These are phyloP conservation scores for Cylindrodendrum hubeiense DNA, from an alignment of 2,329 filamentous ascomycete genomes.

Conservation along the genomic window DNA sequence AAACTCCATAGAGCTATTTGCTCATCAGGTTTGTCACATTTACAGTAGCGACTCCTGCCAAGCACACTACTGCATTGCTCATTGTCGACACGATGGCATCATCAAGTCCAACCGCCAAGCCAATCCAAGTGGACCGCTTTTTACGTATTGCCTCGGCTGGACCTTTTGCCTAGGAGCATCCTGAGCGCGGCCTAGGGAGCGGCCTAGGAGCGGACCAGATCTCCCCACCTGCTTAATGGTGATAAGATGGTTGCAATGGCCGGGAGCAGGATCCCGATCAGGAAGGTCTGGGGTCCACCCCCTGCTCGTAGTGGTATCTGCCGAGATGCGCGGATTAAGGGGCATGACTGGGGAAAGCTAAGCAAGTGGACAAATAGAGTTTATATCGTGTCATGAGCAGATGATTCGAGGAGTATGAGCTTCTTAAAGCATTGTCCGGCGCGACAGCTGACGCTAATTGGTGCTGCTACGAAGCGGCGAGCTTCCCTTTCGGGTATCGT, in stretches of 20 bases:
- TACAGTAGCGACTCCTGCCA: background rate
- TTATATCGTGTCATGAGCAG: background rate
- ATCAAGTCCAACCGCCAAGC: background rate
- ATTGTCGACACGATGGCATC: background rate
- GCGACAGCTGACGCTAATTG: background rate
- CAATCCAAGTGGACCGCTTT: background rate
- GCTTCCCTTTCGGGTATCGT: background rate
- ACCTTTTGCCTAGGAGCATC: background rate
- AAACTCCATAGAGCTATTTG: background rate
- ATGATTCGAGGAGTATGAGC: background rate
- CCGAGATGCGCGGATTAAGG: background rate
- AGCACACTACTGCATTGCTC: background rate
- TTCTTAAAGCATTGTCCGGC: background rate
- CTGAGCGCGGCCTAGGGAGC: background rate
- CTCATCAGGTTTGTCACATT: background rate
- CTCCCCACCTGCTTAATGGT: slow-evolving; percentile 15
- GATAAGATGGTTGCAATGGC: slow-evolving; percentile 19
- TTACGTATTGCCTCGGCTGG: background rate
- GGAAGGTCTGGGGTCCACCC: slow-evolving; percentile 18
- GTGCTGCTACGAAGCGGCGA: background rate
- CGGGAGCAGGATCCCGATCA: slow-evolving; percentile 14
- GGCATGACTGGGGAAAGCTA: background rate
- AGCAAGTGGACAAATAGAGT: background rate
- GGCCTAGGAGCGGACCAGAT: background rate
- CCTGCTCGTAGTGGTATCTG: background rate